Evolutionary conservation across 176 grass and related monocot genomes (phyloP), one percentile per base, ranked within the genome.

Genomic region (Eleusine coracana): DNA sequence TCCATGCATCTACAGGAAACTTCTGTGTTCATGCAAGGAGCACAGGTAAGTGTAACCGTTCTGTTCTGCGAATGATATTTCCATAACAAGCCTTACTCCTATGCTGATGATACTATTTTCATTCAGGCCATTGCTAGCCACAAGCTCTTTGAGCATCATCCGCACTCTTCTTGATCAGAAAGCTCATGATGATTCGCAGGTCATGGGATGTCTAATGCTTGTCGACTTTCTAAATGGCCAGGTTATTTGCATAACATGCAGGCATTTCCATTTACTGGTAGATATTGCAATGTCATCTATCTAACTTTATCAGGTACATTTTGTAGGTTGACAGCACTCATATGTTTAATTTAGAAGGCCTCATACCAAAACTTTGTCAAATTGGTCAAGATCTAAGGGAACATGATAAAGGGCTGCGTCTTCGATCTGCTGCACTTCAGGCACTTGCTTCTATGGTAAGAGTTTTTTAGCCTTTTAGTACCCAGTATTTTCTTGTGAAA

Each of bases 271-370:
- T 76, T 29, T 68, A 7, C 8, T 48, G 46, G n/a, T 55, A 75
- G 7, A 31, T 68, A 49, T 76, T 31, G 46, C 51, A 39, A 83
- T 31, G 46, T 42, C 56, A 83, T 75, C 50, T 80, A 50, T 70
- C 67, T 84, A 80, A 74, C 39, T 34, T 88, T 59, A 70, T 78
- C 72, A 34, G 31, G 39, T 71, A 62, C 85, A 55, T 83, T 67
- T 78, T 73, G n/a, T 90, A 99, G 96, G 96, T 96, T 82, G 91
- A 94, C 40, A 93, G 89, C 61, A 90, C 96, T 48, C 92, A 99
- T 78, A 99, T 99, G 96, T 96, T 92, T 86, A 94, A 90, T 76
- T 68, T 99, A 71, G 96, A 99, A 94, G 91, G 96, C 36, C 73
- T 99, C 7, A 94, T 94, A 80, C 87, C 96, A 66, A 99, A 93